Conservation (phyloP, 1,284 basidiomycete species). For the Austropuccinia psidii region DNA sequence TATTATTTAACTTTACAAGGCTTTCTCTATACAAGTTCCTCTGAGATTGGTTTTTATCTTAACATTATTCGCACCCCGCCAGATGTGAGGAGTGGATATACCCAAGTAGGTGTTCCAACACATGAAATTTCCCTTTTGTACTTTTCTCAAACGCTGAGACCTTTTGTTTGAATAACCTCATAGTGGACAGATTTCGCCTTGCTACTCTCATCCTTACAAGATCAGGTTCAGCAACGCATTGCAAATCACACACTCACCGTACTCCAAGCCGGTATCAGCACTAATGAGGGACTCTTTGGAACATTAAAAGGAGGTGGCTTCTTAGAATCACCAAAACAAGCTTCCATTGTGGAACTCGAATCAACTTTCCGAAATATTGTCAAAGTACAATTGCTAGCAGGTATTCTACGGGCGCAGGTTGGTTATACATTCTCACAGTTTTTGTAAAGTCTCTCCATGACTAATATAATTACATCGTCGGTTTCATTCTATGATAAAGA, state of each 20-base stretch:
- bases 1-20: slow-evolving; percentile 32
- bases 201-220: slow-evolving; percentile 24
- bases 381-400: slow-evolving; percentile 21
- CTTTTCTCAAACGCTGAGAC: not conserved
- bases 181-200: slow-evolving; percentile 35
- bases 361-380: not conserved
- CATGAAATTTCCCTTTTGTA: not conserved
- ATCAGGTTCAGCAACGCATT: slow-evolving; percentile 4
- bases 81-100: slow-evolving; percentile 36
- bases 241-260: slow-evolving; percentile 14
- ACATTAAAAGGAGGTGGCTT: slow-evolving; percentile 25
- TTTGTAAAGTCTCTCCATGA: too few species aligned
- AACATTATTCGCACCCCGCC: slow-evolving; percentile 20
- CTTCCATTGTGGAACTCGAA: not conserved
- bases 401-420: slow-evolving; percentile 24
- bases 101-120: slow-evolving; percentile 26
- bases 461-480: too few species aligned
- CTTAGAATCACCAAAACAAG: not conserved
- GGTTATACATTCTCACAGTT: not conserved
- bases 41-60: slow-evolving; percentile 31
- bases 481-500: slow-evolving; percentile 1
- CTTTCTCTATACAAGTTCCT: slow-evolving; percentile 23
- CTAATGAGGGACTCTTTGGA: slow-evolving; percentile 24
- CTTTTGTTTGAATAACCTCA: not conserved
- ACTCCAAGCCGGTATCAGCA: slow-evolving; percentile 32